These are phyloP conservation scores for Kodamaea sp. DNA, from an alignment of 1,139 yeast genomes.

Conservation along the genomic window DNA sequence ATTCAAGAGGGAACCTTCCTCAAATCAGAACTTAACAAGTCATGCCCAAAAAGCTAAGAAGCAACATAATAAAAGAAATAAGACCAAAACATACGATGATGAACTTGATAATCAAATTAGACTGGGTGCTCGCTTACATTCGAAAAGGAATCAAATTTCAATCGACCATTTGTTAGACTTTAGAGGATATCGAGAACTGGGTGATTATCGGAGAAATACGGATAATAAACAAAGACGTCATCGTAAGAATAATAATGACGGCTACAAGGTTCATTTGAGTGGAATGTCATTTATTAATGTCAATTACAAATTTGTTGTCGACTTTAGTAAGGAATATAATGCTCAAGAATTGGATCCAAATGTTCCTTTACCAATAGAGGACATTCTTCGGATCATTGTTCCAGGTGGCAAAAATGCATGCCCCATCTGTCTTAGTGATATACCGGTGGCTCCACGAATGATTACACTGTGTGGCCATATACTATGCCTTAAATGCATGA, in stretches of 20 bases:
- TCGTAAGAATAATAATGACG: conserved; percentile 3
- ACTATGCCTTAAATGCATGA: conserved; percentile 77
- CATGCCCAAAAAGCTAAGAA: too few species aligned
- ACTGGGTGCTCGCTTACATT: background rate
- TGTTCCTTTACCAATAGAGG: conserved; percentile 56
- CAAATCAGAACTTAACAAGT: too few species aligned
- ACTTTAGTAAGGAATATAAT: conserved; percentile 51
- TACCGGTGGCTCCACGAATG: conserved; percentile 92
- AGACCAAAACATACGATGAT: too few species aligned
- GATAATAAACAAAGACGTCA: conserved; percentile 1
- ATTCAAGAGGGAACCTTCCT: too few species aligned
- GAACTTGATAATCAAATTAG: conserved; percentile 2
- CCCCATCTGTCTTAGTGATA: conserved; percentile 86
- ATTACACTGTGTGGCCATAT: conserved; percentile 86
- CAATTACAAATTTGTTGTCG: conserved; percentile 78
- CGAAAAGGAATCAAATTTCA: conserved; percentile 52
- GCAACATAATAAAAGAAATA: too few species aligned
- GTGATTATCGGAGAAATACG: conserved; percentile 31
- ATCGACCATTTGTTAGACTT: conserved; percentile 64
- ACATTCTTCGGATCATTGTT: conserved; percentile 67
- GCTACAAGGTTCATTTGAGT: conserved; percentile 40
- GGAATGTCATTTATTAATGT: conserved; percentile 82
- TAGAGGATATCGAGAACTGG: conserved; percentile 51
- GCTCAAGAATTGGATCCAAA: conserved; percentile 71
- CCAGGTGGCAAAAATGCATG: conserved; percentile 70